Percentiles rank a stretch among this genome's conserved stretches.
These are phyloP conservation scores for Xylariaceae sp. DNA, from an alignment of 2,329 filamentous ascomycete genomes.

Conservation along the genomic window DNA sequence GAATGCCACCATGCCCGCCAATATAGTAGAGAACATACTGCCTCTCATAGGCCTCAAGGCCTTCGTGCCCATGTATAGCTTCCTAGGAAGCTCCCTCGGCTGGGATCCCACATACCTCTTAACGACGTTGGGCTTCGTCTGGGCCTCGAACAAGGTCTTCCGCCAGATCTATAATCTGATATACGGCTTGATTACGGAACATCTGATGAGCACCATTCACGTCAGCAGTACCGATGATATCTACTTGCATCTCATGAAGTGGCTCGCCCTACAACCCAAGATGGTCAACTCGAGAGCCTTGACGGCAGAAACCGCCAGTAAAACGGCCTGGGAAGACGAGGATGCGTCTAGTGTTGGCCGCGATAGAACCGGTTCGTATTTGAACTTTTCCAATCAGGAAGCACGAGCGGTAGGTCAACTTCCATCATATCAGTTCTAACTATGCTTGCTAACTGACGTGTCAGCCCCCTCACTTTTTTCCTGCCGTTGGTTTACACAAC, in stretches of 20 bases:
- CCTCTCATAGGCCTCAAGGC: conserved; percentile 38
- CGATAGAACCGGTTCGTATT: conserved; percentile 35
- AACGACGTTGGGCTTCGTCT: conserved; percentile 41
- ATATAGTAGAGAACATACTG: conserved; percentile 37
- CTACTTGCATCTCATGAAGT: conserved; percentile 55
- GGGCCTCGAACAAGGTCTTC: conserved; percentile 39
- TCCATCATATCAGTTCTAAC: not conserved
- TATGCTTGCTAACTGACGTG: conserved; percentile 5
- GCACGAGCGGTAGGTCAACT: conserved; percentile 39
- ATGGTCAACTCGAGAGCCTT: conserved; percentile 48
- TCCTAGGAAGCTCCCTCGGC: conserved; percentile 40
- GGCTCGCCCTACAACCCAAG: conserved; percentile 48
- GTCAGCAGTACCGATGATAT: conserved; percentile 54
- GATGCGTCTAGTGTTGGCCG: conserved; percentile 27
- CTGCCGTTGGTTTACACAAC: conserved; percentile 47
- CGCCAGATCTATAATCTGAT: conserved; percentile 31
- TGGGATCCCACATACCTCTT: conserved; percentile 46
- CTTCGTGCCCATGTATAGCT: conserved; percentile 42
- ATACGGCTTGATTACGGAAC: conserved; percentile 34
- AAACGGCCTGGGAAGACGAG: conserved; percentile 48
- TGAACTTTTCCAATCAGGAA: conserved; percentile 58
- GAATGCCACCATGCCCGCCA: conserved; percentile 10
- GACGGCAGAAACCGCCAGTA: conserved; percentile 51
- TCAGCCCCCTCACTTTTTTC: conserved; percentile 48
- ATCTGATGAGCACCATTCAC: conserved; percentile 49